Evolutionary conservation across 768 basidiomycete genomes (phyloP), one percentile per base, ranked within the genome.

Genomic region (Dentipellis fragilis): DNA sequence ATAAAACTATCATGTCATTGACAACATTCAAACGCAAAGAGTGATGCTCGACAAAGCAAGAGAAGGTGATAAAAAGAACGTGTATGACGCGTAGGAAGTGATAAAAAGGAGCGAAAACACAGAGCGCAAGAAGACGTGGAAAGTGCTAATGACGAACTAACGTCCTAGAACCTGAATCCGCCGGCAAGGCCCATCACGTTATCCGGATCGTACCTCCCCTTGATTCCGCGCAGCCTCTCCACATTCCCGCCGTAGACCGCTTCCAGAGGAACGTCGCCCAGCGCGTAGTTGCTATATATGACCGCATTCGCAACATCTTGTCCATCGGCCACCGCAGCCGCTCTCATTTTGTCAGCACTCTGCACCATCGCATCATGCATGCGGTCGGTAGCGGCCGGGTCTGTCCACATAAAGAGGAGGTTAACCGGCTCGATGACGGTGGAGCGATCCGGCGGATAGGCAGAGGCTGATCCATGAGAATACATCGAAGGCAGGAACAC

Each of bases 101-200:
- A 11, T 10, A 42, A 12, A 42, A 19, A 12, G 11, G 38, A 59
- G 61, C 39, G 57, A 62, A 16, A 54, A 64, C 21, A 57, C 54
- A 10, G n/a, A 51, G 10, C 37, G 17, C 10, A 42, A 37, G n/a
- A n/a, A n/a, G 16, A 22, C 29, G 19, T 34, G 40, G 12, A 45
- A 29, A 29, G 29, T 3, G 29, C 29, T n/a, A n/a, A n/a, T n/a
- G n/a, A n/a, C n/a, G 6, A 6, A 6, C 8, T 49, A 22, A 1
- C n/a, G n/a, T n/a, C n/a, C 6, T 19, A 53, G 4, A 53, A 39
- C 66, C 81, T 84, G 65, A 76, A 84, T 4, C 84, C 84, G 6
- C 83, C 84, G 22, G 83, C 74, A 17, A 84, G 75, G 16, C 74
- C 77, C 82, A 86, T 85, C 49, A 84, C 73, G 61, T 80, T 74